These are phyloP conservation scores for Alternaria sp. DNA, from an alignment of 2,329 filamentous ascomycete genomes.

Conservation along the genomic window DNA sequence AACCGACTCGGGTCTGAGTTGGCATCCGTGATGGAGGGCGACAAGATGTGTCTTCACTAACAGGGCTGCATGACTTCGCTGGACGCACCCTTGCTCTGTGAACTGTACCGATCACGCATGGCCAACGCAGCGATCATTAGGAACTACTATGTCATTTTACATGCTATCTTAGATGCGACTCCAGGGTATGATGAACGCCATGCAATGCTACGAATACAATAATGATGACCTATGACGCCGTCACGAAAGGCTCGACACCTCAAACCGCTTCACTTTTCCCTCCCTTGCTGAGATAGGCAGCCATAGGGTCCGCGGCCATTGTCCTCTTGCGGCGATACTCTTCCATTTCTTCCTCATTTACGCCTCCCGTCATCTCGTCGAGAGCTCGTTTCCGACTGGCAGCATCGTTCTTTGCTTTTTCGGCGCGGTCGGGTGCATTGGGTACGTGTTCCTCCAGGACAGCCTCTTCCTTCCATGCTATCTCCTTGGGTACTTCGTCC, in stretches of 20 bases:
- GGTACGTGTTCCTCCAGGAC: slow-evolving; percentile 51
- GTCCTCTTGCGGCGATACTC: slow-evolving; percentile 79
- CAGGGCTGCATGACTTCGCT: slow-evolving; percentile 16
- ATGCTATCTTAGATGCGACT: slow-evolving; percentile 26
- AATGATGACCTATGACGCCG: slow-evolving; percentile 17
- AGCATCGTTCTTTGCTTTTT: slow-evolving; percentile 51
- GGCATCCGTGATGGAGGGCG: slow-evolving; percentile 28
- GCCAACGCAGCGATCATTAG: slow-evolving; percentile 45
- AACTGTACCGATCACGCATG: slow-evolving; percentile 36
- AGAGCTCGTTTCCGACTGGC: slow-evolving; percentile 72
- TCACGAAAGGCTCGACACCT: slow-evolving; percentile 7
- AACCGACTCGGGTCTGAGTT: slow-evolving; percentile 33
- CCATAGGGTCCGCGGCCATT: slow-evolving; percentile 85
- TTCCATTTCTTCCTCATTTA: slow-evolving; percentile 85
- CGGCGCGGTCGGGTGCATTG: slow-evolving; percentile 51
- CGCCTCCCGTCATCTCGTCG: slow-evolving; percentile 77
- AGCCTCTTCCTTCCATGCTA: slow-evolving; percentile 54
- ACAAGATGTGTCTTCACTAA: slow-evolving; percentile 23
- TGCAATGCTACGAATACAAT: slow-evolving; percentile 41
- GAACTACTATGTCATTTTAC: slow-evolving; percentile 44
- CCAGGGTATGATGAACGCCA: slow-evolving; percentile 37
- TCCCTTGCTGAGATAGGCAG: slow-evolving; percentile 68
- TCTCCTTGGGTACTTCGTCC: slow-evolving; percentile 49
- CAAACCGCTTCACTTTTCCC: slow-evolving; percentile 72
- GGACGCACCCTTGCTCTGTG: slow-evolving; percentile 22